phyloP scores from a whole-genome alignment of 140 eudicot genomes.

The Ambrosia hybrid region DNA sequence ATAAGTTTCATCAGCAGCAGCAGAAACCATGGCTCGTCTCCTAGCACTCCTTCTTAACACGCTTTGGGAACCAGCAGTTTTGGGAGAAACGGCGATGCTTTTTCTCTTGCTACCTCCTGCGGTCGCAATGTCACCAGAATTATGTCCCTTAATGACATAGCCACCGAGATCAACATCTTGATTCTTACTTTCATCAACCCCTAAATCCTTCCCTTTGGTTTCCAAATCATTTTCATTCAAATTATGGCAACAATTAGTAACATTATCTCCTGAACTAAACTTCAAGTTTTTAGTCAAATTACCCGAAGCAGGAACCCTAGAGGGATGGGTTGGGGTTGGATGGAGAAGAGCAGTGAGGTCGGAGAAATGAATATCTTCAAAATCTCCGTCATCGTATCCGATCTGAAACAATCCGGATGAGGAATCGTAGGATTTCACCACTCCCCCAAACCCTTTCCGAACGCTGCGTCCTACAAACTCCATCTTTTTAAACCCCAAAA shows the following conservation, averaged over 20 bases:
- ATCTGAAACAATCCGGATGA: slow-evolving; percentile 48
- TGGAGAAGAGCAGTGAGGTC: slow-evolving; percentile 33
- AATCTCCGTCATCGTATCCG: slow-evolving; percentile 64
- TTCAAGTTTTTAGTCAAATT: not conserved
- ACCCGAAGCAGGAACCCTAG: slow-evolving; percentile 37
- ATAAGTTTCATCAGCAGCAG: slow-evolving; percentile 31
- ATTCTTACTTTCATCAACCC: slow-evolving; percentile 27
- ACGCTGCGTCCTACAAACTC: slow-evolving; percentile 65
- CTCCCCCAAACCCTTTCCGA: slow-evolving; percentile 64
- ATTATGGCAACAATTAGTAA: slow-evolving; percentile 14
- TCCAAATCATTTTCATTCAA: slow-evolving; percentile 33
- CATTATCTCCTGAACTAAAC: not conserved
- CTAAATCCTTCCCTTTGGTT: slow-evolving; percentile 31
- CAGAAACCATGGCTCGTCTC: slow-evolving; percentile 37
- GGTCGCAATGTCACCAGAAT: slow-evolving; percentile 11
- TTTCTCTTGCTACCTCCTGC: slow-evolving; percentile 50
- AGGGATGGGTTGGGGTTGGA: not conserved
- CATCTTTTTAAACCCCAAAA: slow-evolving; percentile 37
- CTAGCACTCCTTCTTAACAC: slow-evolving; percentile 89
- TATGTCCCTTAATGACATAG: slow-evolving; percentile 18
- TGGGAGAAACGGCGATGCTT: slow-evolving; percentile 24
- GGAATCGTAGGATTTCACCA: slow-evolving; percentile 50
- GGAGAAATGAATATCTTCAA: slow-evolving; percentile 49
- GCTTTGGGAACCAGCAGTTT: slow-evolving; percentile 30
- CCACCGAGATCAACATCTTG: slow-evolving; percentile 40